Percentiles rank a stretch among this genome's conserved stretches.
These are phyloP conservation scores for Aphanomyces cochlioides DNA, from an alignment of 352 stramenopile species.

Conservation along the genomic window DNA sequence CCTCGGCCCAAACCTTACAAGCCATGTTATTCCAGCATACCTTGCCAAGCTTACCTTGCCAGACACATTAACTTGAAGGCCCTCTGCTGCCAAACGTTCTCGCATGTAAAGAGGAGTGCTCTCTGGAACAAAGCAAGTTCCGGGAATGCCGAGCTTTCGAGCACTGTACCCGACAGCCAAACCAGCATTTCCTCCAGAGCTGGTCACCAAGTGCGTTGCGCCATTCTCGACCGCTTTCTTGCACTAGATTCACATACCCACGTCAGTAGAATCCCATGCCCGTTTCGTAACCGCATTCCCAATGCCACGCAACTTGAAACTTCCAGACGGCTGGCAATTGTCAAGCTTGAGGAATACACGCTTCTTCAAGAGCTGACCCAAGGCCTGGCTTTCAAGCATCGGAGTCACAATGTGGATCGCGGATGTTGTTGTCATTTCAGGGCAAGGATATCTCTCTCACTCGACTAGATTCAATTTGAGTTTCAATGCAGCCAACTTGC, in stretches of 20 bases:
- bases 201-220: slow-evolving; percentile 45
- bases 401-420: slow-evolving; percentile 40
- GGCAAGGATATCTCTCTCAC: not conserved
- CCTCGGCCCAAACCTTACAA: slow-evolving; percentile 63
- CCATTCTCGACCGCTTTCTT: slow-evolving; percentile 30
- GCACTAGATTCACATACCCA: slow-evolving; percentile 9
- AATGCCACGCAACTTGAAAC: slow-evolving; percentile 84
- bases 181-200: slow-evolving; percentile 75
- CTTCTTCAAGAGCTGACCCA: slow-evolving; percentile 39
- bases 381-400: slow-evolving; percentile 47
- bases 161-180: slow-evolving; percentile 57
- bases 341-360: slow-evolving; percentile 81
- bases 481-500: too few relatives aligned
- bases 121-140: slow-evolving; percentile 63
- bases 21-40: not conserved
- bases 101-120: slow-evolving; percentile 74
- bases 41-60: slow-evolving; percentile 40
- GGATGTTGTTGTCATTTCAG: not conserved
- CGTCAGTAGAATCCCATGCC: not conserved
- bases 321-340: slow-evolving; percentile 60
- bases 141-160: slow-evolving; percentile 45
- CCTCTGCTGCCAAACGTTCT: slow-evolving; percentile 50
- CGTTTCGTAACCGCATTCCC: slow-evolving; percentile 35
- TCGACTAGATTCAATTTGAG: not conserved
- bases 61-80: slow-evolving; percentile 60